Percentiles rank a stretch among this genome's conserved stretches.
Evolutionary conservation across 2,329 filamentous ascomycete species (phyloP).

Genomic region (Fusarium transvaalense): DNA sequence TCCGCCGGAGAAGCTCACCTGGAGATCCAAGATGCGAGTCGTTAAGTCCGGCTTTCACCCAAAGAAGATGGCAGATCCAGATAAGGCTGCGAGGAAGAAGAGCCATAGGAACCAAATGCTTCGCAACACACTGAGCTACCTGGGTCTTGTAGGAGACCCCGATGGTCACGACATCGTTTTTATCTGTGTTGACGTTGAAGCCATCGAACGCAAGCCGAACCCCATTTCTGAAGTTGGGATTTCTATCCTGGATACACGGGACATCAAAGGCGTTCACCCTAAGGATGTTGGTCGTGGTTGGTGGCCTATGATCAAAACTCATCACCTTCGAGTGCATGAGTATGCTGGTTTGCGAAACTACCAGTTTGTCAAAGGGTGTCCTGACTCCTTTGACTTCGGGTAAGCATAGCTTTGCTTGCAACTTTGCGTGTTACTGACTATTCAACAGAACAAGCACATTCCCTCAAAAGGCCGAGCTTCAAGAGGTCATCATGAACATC

Average conservation of each 20-base stretch:
- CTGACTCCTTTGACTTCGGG: conserved; percentile 82
- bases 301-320: conserved; percentile 73
- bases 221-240: conserved; percentile 89
- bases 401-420: conserved; percentile 55
- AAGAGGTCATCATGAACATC: conserved; percentile 53
- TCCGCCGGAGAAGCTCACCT: conserved; percentile 23
- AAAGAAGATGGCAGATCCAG: conserved; percentile 54
- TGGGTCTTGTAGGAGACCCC: conserved; percentile 66
- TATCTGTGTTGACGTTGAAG: conserved; percentile 85
- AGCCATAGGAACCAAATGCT: conserved; percentile 66
- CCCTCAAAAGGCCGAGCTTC: conserved; percentile 53
- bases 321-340: conserved; percentile 84
- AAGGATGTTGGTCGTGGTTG: conserved; percentile 74
- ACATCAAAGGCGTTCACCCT: conserved; percentile 67
- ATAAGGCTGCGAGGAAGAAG: conserved; percentile 64
- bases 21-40: conserved; percentile 41
- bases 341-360: conserved; percentile 74
- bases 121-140: conserved; percentile 75
- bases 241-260: conserved; percentile 78
- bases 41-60: conserved; percentile 36
- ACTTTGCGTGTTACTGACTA: conserved; percentile 17
- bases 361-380: conserved; percentile 77
- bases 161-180: conserved; percentile 64
- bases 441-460: conserved; percentile 58
- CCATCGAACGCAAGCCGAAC: conserved; percentile 75